Base-by-base conservation (phyloP, 108 stramenopile genomes). In the Heterococcus sp. region DNA sequence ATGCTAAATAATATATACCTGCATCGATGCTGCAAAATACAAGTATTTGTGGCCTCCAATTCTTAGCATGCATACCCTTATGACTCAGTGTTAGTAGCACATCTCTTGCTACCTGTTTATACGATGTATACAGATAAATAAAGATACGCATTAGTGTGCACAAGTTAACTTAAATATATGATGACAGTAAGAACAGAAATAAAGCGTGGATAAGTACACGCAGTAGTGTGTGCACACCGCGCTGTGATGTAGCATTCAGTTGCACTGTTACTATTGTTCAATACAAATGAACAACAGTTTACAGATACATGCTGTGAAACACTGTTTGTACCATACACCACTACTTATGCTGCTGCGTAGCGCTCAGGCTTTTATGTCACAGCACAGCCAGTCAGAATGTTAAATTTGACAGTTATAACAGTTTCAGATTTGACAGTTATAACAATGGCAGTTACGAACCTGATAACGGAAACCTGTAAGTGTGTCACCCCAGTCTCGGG, bases 21-120 rank as follows among this genome's bases (percentile, higher is more conserved):
- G 66, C 85, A 67, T 90, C 90, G 29, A 85, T 80, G 38, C 86
- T 81, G 11, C 88, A 76, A 8, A 92, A 68, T 3, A 88, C 86
- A 8, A 91, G 69, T n/a, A 93, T 33, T 78, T 93, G 93, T n/a
- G 93, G 93, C 65, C 93, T 73, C 91, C 91, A 93, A 78, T 92
- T 92, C 75, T 92, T 92, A 33, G 83, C 78, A 67, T 84, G 83
- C 0, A 82, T 79, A 27, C 2, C 8, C 35, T 81, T 74, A 66
- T 76, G 36, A 30, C 69, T 71, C 21, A 82, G 75, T n/a, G 82
- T 82, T 1, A 87, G 68, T 27, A 83, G 76, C 85, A 71, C 65
- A 68, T 76, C 80, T 2, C 84, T 69, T 72, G 83, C 85, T 28
- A 74, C 38, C 35, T 72, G 77, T 21, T 8, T 21, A 58, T 58